A percentile compares a stretch with the other conserved stretches of the same genome.
Conservation (phyloP, 352 stramenopile species). For the Globisporangium okanoganense region DNA sequence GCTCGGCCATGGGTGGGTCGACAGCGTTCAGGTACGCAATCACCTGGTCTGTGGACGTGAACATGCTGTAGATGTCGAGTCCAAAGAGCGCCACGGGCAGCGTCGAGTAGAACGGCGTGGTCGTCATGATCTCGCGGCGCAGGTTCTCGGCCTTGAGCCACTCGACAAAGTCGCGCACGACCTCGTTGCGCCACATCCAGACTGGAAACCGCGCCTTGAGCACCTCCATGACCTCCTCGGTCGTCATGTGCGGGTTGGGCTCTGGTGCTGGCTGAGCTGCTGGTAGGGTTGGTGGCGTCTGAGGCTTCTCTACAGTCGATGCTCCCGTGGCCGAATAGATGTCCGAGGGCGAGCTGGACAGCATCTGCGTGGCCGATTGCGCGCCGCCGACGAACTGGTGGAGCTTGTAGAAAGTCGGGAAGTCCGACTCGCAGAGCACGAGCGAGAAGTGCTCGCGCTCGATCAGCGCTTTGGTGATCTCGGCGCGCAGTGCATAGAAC, state of each 20-base stretch:
- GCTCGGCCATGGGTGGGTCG: conserved; percentile 25
- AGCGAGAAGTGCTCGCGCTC: conserved; percentile 28
- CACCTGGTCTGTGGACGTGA: conserved; percentile 29
- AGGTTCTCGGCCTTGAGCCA: conserved; percentile 29
- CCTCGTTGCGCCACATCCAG: conserved; percentile 41
- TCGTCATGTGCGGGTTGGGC: neutral
- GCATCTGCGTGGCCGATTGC: conserved; percentile 15
- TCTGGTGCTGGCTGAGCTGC: neutral
- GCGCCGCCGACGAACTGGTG: conserved; percentile 23
- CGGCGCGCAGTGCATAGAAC: conserved; percentile 27
- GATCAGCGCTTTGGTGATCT: conserved; percentile 32
- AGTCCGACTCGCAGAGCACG: conserved; percentile 35
- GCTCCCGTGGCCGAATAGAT: conserved; percentile 8
- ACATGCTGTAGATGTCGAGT: conserved; percentile 39
- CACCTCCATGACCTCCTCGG: conserved; percentile 29
- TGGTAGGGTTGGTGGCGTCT: neutral
- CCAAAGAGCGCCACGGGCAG: conserved; percentile 27
- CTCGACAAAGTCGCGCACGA: conserved; percentile 32
- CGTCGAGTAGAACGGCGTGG: neutral
- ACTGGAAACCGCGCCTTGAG: conserved; percentile 28
- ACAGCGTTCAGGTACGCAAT: conserved; percentile 25
- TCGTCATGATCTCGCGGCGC: conserved; percentile 9
- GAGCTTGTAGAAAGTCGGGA: conserved; percentile 30
- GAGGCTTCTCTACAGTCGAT: neutral
- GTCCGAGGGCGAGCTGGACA: conserved; percentile 8